Conservation (phyloP, 2,329 filamentous ascomycete species). For the Aureobasidium namibiae region DNA sequence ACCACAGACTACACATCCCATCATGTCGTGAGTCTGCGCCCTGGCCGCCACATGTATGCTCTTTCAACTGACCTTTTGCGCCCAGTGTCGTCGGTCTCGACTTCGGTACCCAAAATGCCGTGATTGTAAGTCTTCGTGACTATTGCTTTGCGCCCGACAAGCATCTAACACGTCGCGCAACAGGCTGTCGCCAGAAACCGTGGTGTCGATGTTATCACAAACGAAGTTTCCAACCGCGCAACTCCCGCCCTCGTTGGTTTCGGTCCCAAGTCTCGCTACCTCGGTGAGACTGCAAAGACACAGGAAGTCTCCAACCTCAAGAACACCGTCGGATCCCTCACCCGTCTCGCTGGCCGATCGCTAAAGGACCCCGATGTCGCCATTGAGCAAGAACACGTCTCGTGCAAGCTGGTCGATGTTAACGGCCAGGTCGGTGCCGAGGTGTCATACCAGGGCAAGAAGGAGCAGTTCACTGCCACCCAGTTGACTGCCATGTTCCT, state of each 20-base stretch:
- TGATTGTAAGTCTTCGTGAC: slow-evolving; percentile 46
- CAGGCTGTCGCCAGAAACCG: slow-evolving; percentile 89
- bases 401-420: slow-evolving; percentile 77
- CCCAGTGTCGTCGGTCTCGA: slow-evolving; percentile 61
- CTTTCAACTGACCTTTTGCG: slow-evolving; percentile 12
- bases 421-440: slow-evolving; percentile 92
- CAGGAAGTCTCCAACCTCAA: slow-evolving; percentile 99
- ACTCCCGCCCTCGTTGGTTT: slow-evolving; percentile 97
- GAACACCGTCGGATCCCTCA: slow-evolving; percentile 91
- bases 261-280: slow-evolving; percentile 83
- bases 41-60: slow-evolving; percentile 12
- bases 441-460: slow-evolving; percentile 87
- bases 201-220: slow-evolving; percentile 98
- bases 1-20: background rate
- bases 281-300: slow-evolving; percentile 93
- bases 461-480: slow-evolving; percentile 88
- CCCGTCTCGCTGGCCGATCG: slow-evolving; percentile 81
- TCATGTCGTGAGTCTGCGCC: background rate
- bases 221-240: slow-evolving; percentile 96
- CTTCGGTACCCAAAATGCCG: slow-evolving; percentile 93
- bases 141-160: background rate
- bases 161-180: slow-evolving; percentile 14
- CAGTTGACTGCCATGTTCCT: slow-evolving; percentile 94
- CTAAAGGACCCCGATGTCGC: slow-evolving; percentile 86
- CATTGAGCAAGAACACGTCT: slow-evolving; percentile 86